Conservation (phyloP, 306 rosid species). For the Oemleria cerasiformis region DNA sequence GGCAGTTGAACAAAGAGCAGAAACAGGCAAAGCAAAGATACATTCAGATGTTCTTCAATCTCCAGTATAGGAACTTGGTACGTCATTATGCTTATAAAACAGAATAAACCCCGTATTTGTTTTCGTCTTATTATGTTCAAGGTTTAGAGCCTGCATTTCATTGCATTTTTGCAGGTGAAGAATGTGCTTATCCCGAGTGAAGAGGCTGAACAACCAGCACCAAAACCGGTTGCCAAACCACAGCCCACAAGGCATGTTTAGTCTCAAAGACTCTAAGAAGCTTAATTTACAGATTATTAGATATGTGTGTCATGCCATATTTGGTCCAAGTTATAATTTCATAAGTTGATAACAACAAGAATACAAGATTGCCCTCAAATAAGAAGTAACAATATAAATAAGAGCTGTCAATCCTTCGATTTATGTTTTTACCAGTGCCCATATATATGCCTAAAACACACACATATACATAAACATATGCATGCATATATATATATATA, state of each 20-base stretch:
- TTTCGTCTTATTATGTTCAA: neutral
- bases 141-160: neutral
- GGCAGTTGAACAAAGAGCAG: constrained; percentile 61
- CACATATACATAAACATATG: no score
- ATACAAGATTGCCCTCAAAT: neutral
- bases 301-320: no score
- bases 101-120: neutral
- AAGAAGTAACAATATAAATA: neutral
- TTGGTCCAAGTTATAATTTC: neutral
- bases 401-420: neutral
- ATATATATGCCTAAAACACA: no score
- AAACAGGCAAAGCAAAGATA: constrained; percentile 85
- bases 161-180: constrained; percentile 50
- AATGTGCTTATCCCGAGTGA: constrained; percentile 53
- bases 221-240: constrained; percentile 36
- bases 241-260: constrained; percentile 45
- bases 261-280: no score
- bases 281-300: no score
- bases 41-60: constrained; percentile 78
- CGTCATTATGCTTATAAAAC: neutral
- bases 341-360: neutral
- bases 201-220: constrained; percentile 37
- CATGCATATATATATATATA: no score
- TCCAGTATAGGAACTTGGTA: constrained; percentile 69
- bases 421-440: no score